Evolutionary conservation across 768 basidiomycete species (phyloP).

Genomic region (Mycena olivaceomarginata): DNA sequence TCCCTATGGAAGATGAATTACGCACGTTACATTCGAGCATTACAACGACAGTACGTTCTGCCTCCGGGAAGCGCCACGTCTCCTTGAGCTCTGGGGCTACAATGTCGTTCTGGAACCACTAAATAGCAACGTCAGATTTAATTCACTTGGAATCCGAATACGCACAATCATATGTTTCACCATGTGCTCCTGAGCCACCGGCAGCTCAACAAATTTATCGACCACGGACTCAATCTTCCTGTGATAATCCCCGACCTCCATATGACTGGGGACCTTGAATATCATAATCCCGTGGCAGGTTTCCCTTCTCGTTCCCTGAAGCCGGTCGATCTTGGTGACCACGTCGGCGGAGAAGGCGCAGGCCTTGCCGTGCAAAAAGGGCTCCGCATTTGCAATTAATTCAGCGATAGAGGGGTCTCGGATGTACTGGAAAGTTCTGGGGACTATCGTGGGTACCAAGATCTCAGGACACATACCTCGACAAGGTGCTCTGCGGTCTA

Average conservation of each 20-base stretch:
- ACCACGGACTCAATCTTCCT: conserved; percentile 15
- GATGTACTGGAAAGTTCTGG: neutral
- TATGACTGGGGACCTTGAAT: conserved; percentile 28
- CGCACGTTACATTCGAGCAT: conserved; percentile 34
- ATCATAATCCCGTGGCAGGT: conserved; percentile 19
- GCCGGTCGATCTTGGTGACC: neutral
- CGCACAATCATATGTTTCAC: conserved; percentile 26
- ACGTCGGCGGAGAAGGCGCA: conserved; percentile 32
- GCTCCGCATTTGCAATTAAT: neutral
- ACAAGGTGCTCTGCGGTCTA: conserved; percentile 16
- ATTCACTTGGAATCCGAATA: neutral
- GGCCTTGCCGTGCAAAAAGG: conserved; percentile 9
- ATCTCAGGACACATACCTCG: conserved; percentile 8
- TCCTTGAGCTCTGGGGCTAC: neutral
- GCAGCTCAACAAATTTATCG: conserved; percentile 8
- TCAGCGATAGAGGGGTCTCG: conserved; percentile 1
- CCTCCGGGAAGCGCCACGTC: conserved; percentile 19
- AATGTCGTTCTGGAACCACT: conserved; percentile 32
- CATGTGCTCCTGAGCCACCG: conserved; percentile 21
- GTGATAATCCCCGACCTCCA: conserved; percentile 18
- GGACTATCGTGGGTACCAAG: neutral
- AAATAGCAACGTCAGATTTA: neutral
- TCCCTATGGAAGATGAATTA: neutral
- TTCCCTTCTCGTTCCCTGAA: neutral
- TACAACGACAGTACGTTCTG: conserved; percentile 21